These are phyloP conservation scores for Actinomucor elegans DNA, from an alignment of 371 early-diverging fungal species.

Conservation along the genomic window DNA sequence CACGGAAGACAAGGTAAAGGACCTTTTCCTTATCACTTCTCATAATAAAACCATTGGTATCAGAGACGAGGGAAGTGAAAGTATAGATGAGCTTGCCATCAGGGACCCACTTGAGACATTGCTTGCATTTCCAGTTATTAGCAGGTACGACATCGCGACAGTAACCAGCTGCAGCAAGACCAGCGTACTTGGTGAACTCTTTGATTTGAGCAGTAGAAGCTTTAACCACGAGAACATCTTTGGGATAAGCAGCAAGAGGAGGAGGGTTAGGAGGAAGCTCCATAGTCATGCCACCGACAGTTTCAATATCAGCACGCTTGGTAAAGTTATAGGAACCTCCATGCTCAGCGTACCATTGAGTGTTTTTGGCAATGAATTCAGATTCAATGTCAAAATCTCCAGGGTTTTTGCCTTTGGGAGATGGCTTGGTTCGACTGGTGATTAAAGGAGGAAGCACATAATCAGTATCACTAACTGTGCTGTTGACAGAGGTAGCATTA, in stretches of 20 bases:
- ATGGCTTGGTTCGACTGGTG: not conserved
- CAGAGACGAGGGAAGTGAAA: slow-evolving; percentile 12
- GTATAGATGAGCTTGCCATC: slow-evolving; percentile 20
- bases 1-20: slow-evolving; percentile 25
- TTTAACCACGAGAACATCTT: not conserved
- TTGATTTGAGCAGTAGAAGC: slow-evolving; percentile 6
- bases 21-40: slow-evolving; percentile 12
- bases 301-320: not conserved
- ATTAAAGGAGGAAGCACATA: slow-evolving; percentile 12
- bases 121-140: slow-evolving; percentile 17
- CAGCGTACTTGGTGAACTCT: slow-evolving; percentile 6
- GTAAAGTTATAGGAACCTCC: not conserved
- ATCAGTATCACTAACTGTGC: not conserved
- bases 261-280: slow-evolving; percentile 10
- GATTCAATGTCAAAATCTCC: not conserved
- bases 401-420: not conserved
- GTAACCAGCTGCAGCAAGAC: slow-evolving; percentile 21
- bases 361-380: slow-evolving; percentile 4
- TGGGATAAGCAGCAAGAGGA: not conserved
- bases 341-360: slow-evolving; percentile 2
- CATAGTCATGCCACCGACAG: slow-evolving; percentile 11
- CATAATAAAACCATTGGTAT: slow-evolving; percentile 23
- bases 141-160: slow-evolving; percentile 15
- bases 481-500: not conserved
- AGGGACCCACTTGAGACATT: slow-evolving; percentile 16